Conservation (phyloP, 768 basidiomycete genomes). For the Collybia nuda region DNA sequence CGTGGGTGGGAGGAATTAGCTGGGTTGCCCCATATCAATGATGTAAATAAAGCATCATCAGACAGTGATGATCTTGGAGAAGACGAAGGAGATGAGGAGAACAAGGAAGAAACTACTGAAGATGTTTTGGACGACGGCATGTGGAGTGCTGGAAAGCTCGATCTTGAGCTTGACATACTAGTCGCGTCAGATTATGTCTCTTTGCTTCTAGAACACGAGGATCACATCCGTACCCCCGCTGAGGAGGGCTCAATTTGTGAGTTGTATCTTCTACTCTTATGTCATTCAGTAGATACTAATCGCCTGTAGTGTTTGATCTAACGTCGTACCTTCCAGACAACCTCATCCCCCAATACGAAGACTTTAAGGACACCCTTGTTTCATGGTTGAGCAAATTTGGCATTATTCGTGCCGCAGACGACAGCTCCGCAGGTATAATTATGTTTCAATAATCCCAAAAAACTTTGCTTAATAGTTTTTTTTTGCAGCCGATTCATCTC, state of each 20-base stretch:
- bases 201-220: conserved; percentile 77
- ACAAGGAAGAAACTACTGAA: conserved; percentile 28
- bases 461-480: not conserved
- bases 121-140: conserved; percentile 49
- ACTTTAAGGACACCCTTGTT: conserved; percentile 57
- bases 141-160: conserved; percentile 62
- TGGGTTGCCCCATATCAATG: conserved; percentile 69
- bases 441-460: not conserved
- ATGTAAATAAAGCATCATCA: conserved; percentile 52
- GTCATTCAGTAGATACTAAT: conserved; percentile 1
- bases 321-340: conserved; percentile 85
- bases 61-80: conserved; percentile 26
- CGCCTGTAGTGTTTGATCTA: conserved; percentile 67
- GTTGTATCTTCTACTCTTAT: conserved; percentile 21
- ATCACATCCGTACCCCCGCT: conserved; percentile 51
- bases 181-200: conserved; percentile 69
- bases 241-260: conserved; percentile 52
- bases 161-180: conserved; percentile 54
- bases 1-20: conserved; percentile 87
- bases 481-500: conserved; percentile 48
- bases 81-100: conserved; percentile 27
- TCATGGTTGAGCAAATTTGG: conserved; percentile 67
- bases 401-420: conserved; percentile 41
- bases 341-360: conserved; percentile 71
- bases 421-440: conserved; percentile 32